Base-by-base conservation (phyloP, 2,329 filamentous ascomycete species). In the Orbilia javanica region DNA sequence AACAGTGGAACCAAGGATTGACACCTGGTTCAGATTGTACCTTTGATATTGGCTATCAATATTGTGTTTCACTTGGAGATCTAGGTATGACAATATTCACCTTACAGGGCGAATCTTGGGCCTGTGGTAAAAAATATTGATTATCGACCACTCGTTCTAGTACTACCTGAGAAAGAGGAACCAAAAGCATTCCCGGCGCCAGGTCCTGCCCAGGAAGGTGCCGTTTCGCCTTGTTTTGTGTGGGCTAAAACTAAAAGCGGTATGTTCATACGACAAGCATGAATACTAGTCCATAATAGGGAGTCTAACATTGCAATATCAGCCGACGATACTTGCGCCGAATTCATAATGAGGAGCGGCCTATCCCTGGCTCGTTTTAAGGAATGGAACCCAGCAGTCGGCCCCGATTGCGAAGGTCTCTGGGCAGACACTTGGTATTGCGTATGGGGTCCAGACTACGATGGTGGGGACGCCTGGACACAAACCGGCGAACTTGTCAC, bases 61-160 rank as follows among this genome's bases (percentile, higher is more conserved):
- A 71, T 64, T 71, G 68, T n/a, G 68, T 71, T 52, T 71, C 68
- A 55, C n/a, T 71, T 64, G 68, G 68, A 71, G 68, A 71, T 63
- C 29, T 71, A 55, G 34, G 68, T 71, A 71, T 46, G 27, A 7
- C 50, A 31, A 25, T 20, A 48, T 25, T 5, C n/a, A 18, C 7
- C 29, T 52, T 6, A 42, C 39, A 70, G 18, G 20, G 22, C 7
- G 15, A 50, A 29, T 34, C 34, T 52, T n/a, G 20, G 42, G 44
- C 31, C 52, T 36, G 22, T 22, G 27, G 18, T 52, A 15, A 31
- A 22, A 29, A 46, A 53, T 71, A 46, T 46, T 64, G 15, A 71
- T 44, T 46, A 55, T 44, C 46, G n/a, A 71, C 39, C 27, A 29
- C 46, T 71, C 20, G 31, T 20, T 53, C 20, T 71, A 71, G 68